phyloP scores from a whole-genome alignment of 1,139 yeast species.

The Komagataea norvegica region DNA sequence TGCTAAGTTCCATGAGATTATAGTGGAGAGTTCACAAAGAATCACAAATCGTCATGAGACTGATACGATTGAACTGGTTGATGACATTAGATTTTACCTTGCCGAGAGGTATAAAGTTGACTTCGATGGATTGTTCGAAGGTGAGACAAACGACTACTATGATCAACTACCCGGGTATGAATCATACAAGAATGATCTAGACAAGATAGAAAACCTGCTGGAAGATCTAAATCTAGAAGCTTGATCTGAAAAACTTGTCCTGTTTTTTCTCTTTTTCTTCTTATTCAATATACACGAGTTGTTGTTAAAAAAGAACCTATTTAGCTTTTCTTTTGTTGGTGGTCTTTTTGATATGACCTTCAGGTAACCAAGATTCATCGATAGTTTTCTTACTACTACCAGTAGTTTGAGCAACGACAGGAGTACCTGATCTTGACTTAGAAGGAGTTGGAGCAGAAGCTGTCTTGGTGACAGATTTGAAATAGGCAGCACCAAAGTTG shows the following conservation, averaged over 20 bases:
- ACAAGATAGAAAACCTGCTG: slow-evolving; percentile 41
- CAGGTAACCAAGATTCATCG: slow-evolving; percentile 60
- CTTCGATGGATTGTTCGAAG: slow-evolving; percentile 24
- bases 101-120: slow-evolving; percentile 36
- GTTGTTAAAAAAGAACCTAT: no score
- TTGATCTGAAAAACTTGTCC: no score
- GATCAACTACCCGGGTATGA: slow-evolving; percentile 21
- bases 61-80: slow-evolving; percentile 74
- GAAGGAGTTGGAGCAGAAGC: slow-evolving; percentile 29
- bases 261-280: background rate
- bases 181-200: slow-evolving; percentile 34
- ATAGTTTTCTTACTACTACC: slow-evolving; percentile 34
- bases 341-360: slow-evolving; percentile 37
- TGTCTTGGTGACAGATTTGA: slow-evolving; percentile 37
- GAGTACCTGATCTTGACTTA: slow-evolving; percentile 15
- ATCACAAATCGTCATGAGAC: slow-evolving; percentile 62
- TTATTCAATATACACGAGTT: no score
- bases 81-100: slow-evolving; percentile 68
- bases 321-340: slow-evolving; percentile 27
- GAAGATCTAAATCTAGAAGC: slow-evolving; percentile 43
- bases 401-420: slow-evolving; percentile 22
- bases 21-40: slow-evolving; percentile 50
- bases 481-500: slow-evolving; percentile 39
- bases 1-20: slow-evolving; percentile 35
- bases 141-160: slow-evolving; percentile 20